phyloP scores from a whole-genome alignment of 2,329 filamentous ascomycete genomes.

The Ophiostoma sp. region DNA sequence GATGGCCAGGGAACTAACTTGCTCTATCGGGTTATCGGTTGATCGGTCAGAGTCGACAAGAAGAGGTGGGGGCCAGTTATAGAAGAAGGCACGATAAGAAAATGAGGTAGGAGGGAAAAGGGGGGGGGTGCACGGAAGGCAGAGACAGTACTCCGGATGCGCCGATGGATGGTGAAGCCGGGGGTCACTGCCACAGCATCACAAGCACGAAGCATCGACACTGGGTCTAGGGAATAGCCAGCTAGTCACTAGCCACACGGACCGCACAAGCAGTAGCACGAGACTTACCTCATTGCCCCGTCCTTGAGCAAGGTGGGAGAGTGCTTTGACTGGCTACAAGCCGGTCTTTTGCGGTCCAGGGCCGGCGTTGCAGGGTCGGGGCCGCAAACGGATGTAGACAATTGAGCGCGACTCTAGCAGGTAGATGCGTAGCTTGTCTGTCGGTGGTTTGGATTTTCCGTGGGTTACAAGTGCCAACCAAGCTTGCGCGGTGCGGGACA shows the following conservation, averaged over 20 bases:
- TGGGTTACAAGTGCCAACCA: neutral
- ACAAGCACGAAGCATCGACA: neutral
- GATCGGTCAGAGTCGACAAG: neutral
- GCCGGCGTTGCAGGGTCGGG: neutral
- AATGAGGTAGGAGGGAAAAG: neutral
- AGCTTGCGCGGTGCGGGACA: constrained; percentile 3
- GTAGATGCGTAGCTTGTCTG: neutral
- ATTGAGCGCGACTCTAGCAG: neutral
- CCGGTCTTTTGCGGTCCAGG: constrained; percentile 3
- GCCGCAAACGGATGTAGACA: neutral
- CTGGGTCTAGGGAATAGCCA: neutral
- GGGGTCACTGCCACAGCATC: neutral
- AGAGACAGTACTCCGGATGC: constrained; percentile 9
- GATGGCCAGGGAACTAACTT: neutral
- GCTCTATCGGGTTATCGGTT: neutral
- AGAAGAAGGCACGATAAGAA: neutral
- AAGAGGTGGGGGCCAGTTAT: neutral
- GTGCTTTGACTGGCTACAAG: constrained; percentile 4
- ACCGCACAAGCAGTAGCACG: neutral
- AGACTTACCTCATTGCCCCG: constrained; percentile 8
- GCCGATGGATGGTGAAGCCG: constrained; percentile 8
- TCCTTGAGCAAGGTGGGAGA: neutral
- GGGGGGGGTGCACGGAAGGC: neutral
- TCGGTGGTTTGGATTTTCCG: neutral
- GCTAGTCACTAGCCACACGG: neutral